These are phyloP conservation scores for Erysiphe neolycopersici DNA, from an alignment of 2,329 filamentous ascomycete species.

Conservation along the genomic window DNA sequence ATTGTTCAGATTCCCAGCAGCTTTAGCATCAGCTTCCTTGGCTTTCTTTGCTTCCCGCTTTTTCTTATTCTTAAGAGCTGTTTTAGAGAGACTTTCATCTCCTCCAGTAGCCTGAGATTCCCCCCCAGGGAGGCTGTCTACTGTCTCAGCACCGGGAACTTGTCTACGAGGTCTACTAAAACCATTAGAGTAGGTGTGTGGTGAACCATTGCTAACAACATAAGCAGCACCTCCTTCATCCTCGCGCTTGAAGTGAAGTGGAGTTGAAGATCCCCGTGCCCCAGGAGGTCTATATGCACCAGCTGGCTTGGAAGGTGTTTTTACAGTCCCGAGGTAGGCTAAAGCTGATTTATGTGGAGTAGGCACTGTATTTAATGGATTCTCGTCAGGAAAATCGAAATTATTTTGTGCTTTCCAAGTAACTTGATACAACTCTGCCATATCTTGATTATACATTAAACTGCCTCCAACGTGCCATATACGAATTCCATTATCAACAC, in stretches of 20 bases:
- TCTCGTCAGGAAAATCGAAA: conserved; percentile 29
- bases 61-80: conserved; percentile 92
- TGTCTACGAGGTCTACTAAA: conserved; percentile 50
- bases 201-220: conserved; percentile 49
- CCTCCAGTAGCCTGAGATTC: conserved; percentile 33
- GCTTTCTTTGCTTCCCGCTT: conserved; percentile 84
- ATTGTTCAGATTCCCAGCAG: conserved; percentile 14
- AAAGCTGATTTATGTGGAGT: conserved; percentile 59
- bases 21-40: conserved; percentile 47
- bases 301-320: conserved; percentile 90
- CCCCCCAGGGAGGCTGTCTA: conserved; percentile 34
- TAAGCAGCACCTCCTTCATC: conserved; percentile 87
- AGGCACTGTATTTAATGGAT: conserved; percentile 51
- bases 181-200: conserved; percentile 39
- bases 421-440: conserved; percentile 81
- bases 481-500: conserved; percentile 89
- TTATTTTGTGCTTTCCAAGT: conserved; percentile 55
- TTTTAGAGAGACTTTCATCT: conserved; percentile 49
- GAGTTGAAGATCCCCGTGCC: conserved; percentile 66
- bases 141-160: conserved; percentile 65
- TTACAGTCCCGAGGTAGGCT: conserved; percentile 58
- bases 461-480: conserved; percentile 77
- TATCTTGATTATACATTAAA: conserved; percentile 87
- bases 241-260: conserved; percentile 88
- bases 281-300: conserved; percentile 90